Conservation (phyloP, 176 grass and related monocot species). For the Aechmea fasciata region DNA sequence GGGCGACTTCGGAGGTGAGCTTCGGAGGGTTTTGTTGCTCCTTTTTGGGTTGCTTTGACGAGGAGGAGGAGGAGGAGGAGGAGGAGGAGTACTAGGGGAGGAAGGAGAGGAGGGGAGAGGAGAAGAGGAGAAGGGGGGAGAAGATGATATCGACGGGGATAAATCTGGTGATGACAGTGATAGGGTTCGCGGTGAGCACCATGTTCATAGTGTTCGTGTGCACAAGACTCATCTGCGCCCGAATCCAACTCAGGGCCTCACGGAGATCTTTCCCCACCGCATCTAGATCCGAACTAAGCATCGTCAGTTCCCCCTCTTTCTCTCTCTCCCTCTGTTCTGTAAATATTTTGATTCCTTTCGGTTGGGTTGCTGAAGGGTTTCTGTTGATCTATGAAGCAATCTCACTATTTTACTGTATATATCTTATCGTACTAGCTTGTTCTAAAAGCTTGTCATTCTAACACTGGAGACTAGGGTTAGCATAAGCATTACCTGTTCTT, state of each 20-base stretch:
- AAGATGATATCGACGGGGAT: conserved; percentile 32
- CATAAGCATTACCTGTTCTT: too few species aligned
- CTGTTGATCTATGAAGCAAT: neutral
- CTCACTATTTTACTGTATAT: neutral
- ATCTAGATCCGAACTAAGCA: conserved; percentile 20
- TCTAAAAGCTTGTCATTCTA: too few species aligned
- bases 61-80: too few species aligned
- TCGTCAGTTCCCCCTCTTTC: conserved; percentile 15
- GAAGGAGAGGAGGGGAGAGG: neutral
- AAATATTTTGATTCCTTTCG: neutral
- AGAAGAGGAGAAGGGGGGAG: neutral
- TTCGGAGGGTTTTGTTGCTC: too few species aligned
- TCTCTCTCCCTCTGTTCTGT: neutral
- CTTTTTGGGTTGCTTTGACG: too few species aligned
- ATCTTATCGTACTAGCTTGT: too few species aligned
- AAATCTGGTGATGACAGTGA: conserved; percentile 58
- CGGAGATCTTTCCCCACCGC: conserved; percentile 13
- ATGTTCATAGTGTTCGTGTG: conserved; percentile 89
- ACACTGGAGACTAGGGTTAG: too few species aligned
- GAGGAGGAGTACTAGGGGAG: neutral
- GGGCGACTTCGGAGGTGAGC: too few species aligned
- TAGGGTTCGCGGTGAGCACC: conserved; percentile 79
- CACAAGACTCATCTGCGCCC: conserved; percentile 71
- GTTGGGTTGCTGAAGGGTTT: too few species aligned
- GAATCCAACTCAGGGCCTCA: conserved; percentile 37